Evolutionary conservation across 2,329 filamentous ascomycete species (phyloP).

Genomic region (Aphanocladium album): DNA sequence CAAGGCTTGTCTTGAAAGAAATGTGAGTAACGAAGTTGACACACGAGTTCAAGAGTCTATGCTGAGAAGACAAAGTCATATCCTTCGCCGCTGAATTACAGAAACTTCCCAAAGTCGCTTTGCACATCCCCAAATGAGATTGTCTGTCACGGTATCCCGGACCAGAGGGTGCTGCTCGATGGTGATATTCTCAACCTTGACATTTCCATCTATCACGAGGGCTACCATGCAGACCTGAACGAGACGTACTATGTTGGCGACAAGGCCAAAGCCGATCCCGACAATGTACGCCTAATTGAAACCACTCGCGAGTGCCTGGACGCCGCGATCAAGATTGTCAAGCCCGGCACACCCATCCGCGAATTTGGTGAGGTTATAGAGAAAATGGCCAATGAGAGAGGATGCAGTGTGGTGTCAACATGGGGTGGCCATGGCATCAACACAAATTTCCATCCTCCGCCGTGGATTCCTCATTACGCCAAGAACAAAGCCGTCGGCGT

Average conservation of each 20-base stretch:
- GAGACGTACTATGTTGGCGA: slow-evolving; percentile 98
- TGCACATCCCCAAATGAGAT: slow-evolving; percentile 96
- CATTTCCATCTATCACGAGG: slow-evolving; percentile 87
- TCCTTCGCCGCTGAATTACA: slow-evolving; percentile 91
- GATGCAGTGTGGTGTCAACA: slow-evolving; percentile 87
- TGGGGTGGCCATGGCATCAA: slow-evolving; percentile 98
- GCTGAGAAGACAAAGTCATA: slow-evolving; percentile 60
- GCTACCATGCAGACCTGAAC: slow-evolving; percentile 94
- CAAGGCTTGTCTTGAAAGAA: slow-evolving; percentile 85
- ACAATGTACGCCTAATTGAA: slow-evolving; percentile 86
- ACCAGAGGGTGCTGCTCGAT: slow-evolving; percentile 78
- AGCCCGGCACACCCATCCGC: slow-evolving; percentile 86
- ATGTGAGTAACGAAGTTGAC: slow-evolving; percentile 53
- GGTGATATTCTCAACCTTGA: slow-evolving; percentile 98
- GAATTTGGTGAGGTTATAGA: slow-evolving; percentile 95
- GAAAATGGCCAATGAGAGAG: slow-evolving; percentile 78
- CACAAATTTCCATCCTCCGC: slow-evolving; percentile 85
- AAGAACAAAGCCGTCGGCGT: slow-evolving; percentile 97
- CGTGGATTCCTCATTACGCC: slow-evolving; percentile 93
- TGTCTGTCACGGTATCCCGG: slow-evolving; percentile 97
- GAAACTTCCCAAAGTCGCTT: slow-evolving; percentile 94
- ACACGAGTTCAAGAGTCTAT: background rate
- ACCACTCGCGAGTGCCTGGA: slow-evolving; percentile 83
- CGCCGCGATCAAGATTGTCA: slow-evolving; percentile 82
- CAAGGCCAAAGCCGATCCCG: slow-evolving; percentile 74